Percentiles rank a stretch among this genome's conserved stretches.
Conservation (phyloP, 345 rosid genomes). For the Eutrema japonicum region DNA sequence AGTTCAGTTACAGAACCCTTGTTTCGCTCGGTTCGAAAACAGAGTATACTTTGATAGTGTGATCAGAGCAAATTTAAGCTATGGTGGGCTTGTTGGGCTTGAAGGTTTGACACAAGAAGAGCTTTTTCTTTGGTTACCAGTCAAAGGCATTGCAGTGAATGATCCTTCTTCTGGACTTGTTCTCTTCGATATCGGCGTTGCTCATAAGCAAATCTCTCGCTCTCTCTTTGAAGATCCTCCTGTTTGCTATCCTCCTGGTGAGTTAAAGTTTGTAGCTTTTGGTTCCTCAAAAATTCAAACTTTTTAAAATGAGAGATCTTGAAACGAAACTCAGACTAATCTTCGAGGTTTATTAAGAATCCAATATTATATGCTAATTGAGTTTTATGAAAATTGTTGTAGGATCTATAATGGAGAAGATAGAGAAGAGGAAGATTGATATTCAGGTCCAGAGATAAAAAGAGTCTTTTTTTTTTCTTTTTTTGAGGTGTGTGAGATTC, state of each 20-base stretch:
- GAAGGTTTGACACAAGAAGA: slow-evolving; percentile 82
- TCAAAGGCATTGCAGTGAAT: slow-evolving; percentile 72
- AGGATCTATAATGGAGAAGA: slow-evolving; percentile 47
- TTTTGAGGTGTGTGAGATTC: slow-evolving; percentile 19
- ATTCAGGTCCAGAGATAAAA: slow-evolving; percentile 53
- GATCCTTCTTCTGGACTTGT: slow-evolving; percentile 86
- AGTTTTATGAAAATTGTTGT: slow-evolving; percentile 29
- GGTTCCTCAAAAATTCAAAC: not conserved
- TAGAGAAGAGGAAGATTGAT: slow-evolving; percentile 56
- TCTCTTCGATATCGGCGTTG: slow-evolving; percentile 78
- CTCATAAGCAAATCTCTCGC: slow-evolving; percentile 78
- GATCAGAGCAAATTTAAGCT: slow-evolving; percentile 77
- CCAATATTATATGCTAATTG: too few species aligned
- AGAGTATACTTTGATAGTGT: slow-evolving; percentile 71
- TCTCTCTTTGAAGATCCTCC: slow-evolving; percentile 94
- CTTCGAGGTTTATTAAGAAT: too few species aligned
- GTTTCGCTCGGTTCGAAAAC: slow-evolving; percentile 77
- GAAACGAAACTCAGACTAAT: too few species aligned
- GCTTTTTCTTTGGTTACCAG: slow-evolving; percentile 86
- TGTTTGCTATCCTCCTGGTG: slow-evolving; percentile 68
- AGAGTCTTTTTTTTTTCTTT: too few species aligned
- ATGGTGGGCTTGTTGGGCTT: slow-evolving; percentile 80
- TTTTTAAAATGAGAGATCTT: too few species aligned
- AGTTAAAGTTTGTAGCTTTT: not conserved
- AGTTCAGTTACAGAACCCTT: slow-evolving; percentile 65